phyloP scores from a whole-genome alignment of 1,284 basidiomycete genomes.

The Pyrrhoderma noxium region DNA sequence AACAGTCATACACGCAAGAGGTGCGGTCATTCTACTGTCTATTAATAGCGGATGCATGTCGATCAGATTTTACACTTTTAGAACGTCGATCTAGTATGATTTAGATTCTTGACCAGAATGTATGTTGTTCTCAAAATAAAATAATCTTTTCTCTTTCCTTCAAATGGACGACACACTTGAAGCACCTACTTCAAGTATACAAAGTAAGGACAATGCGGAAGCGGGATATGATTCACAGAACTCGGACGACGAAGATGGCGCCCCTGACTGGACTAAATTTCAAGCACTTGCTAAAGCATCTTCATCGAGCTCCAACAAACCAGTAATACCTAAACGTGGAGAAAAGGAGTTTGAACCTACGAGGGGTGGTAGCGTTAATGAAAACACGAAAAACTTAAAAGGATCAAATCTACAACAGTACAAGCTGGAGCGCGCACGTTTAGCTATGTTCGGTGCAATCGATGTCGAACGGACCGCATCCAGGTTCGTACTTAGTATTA shows the following conservation, averaged over 20 bases:
- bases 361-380: conserved; percentile 31
- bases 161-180: conserved; percentile 10
- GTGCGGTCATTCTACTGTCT: too few relatives aligned
- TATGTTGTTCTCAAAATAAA: not conserved
- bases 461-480: conserved; percentile 66
- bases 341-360: conserved; percentile 95
- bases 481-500: conserved; percentile 42
- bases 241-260: conserved; percentile 51
- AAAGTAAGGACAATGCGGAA: conserved; percentile 5
- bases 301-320: not conserved
- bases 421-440: conserved; percentile 59
- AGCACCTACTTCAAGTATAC: conserved; percentile 5
- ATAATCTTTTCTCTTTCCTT: not conserved
- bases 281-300: not conserved
- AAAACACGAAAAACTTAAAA: conserved; percentile 25
- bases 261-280: conserved; percentile 54
- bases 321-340: conserved; percentile 39
- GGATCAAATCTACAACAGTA: conserved; percentile 78
- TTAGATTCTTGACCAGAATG: not conserved
- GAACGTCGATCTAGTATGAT: too few relatives aligned
- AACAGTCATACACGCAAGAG: too few relatives aligned
- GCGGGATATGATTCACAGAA: conserved; percentile 42
- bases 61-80: too few relatives aligned
- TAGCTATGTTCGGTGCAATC: conserved; percentile 81
- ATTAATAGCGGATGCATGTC: too few relatives aligned